These are phyloP conservation scores for Teratosphaeria pseudoeucalypti DNA, from an alignment of 2,329 filamentous ascomycete species.

Conservation along the genomic window DNA sequence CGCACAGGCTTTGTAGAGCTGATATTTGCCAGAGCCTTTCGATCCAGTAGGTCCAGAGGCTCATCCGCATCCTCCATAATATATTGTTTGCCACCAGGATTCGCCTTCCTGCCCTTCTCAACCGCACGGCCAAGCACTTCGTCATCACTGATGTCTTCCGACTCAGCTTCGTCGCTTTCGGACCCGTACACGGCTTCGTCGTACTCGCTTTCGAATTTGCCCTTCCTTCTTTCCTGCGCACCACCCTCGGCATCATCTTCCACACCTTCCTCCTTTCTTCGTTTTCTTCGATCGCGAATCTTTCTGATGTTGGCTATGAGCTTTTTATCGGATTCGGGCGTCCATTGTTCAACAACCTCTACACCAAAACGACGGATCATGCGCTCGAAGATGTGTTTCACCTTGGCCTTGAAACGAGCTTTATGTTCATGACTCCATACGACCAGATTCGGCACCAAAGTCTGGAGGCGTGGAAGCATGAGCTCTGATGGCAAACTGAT, in stretches of 20 bases:
- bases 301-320: constrained; percentile 91
- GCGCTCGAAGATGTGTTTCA: constrained; percentile 94
- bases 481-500: constrained; percentile 72
- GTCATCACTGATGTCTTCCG: constrained; percentile 51
- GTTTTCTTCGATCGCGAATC: constrained; percentile 81
- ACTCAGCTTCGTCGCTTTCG: constrained; percentile 33
- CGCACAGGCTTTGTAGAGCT: constrained; percentile 76
- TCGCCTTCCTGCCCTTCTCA: constrained; percentile 47
- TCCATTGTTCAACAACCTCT: constrained; percentile 66
- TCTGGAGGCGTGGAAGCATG: constrained; percentile 64
- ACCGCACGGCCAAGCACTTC: constrained; percentile 42
- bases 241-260: constrained; percentile 47
- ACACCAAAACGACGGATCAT: constrained; percentile 87
- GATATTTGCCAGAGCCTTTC: constrained; percentile 81
- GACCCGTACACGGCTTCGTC: constrained; percentile 86
- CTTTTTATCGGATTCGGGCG: constrained; percentile 79
- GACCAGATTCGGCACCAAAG: constrained; percentile 80
- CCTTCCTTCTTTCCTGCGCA: constrained; percentile 33
- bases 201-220: constrained; percentile 81
- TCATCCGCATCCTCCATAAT: constrained; percentile 93
- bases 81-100: constrained; percentile 53
- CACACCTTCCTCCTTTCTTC: constrained; percentile 63
- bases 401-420: constrained; percentile 89
- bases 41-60: constrained; percentile 85
- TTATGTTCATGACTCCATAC: constrained; percentile 98